phyloP scores from a whole-genome alignment of 1,284 basidiomycete genomes.

The Cystobasidiaceae sp. region DNA sequence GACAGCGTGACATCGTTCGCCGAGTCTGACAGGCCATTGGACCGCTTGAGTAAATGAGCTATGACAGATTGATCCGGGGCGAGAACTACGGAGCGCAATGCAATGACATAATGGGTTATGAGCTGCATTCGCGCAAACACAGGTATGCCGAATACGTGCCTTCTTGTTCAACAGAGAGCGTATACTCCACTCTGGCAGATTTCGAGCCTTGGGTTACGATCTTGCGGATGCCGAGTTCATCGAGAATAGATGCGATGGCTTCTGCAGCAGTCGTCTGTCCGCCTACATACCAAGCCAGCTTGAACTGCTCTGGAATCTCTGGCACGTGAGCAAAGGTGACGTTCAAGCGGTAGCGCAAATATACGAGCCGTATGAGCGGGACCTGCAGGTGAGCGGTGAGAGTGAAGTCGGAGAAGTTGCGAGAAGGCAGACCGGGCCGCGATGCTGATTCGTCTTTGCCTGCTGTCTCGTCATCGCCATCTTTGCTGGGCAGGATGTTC shows the following conservation, averaged over 20 bases:
- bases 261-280: constrained; percentile 55
- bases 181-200: constrained; percentile 45
- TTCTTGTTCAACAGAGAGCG: constrained; percentile 10
- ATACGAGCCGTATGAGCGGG: constrained; percentile 64
- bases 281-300: constrained; percentile 61
- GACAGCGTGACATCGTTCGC: constrained; percentile 36
- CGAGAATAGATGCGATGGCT: constrained; percentile 55
- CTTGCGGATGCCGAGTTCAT: constrained; percentile 65
- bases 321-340: constrained; percentile 65
- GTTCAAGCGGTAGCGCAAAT: constrained; percentile 57
- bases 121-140: too few species aligned
- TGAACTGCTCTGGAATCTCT: constrained; percentile 67
- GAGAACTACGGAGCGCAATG: too few species aligned
- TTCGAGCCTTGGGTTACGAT: constrained; percentile 47
- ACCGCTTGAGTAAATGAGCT: background rate
- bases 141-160: too few species aligned
- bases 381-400: constrained; percentile 64
- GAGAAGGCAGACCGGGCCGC: constrained; percentile 36
- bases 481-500: constrained; percentile 4
- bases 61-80: constrained; percentile 19
- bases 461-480: background rate
- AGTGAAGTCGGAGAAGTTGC: constrained; percentile 66
- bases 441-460: background rate
- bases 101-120: too few species aligned
- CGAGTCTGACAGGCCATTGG: background rate